Conservation (phyloP, 2,329 filamentous ascomycete species). For the Trichocomaceae sp. region DNA sequence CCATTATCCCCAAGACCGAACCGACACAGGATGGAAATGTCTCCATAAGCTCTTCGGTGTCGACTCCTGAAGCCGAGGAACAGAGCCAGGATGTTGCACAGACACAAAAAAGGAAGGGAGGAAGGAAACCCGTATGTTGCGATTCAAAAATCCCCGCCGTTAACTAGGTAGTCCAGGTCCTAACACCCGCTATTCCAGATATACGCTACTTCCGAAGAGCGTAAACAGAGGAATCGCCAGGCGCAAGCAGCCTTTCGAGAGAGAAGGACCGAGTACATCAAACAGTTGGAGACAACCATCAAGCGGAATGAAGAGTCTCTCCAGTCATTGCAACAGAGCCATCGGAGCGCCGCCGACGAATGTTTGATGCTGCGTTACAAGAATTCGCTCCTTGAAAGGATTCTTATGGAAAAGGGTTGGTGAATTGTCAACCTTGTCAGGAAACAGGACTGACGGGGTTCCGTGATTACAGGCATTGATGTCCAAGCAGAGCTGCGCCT, state of each 20-base stretch:
- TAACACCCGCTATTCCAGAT: slow-evolving; percentile 54
- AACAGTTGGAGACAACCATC: slow-evolving; percentile 95
- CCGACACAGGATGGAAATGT: slow-evolving; percentile 36
- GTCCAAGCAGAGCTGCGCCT: slow-evolving; percentile 91
- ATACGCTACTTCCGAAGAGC: slow-evolving; percentile 96
- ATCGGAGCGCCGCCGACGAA: slow-evolving; percentile 90
- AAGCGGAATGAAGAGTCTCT: slow-evolving; percentile 93
- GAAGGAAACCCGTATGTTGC: slow-evolving; percentile 80
- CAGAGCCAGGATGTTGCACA: slow-evolving; percentile 40
- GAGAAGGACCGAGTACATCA: slow-evolving; percentile 96
- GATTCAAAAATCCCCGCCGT: not conserved
- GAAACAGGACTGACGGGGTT: not conserved
- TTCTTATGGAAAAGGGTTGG: slow-evolving; percentile 87
- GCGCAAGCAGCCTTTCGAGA: slow-evolving; percentile 96
- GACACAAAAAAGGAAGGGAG: slow-evolving; percentile 87
- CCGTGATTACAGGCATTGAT: slow-evolving; percentile 71
- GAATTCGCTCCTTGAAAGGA: slow-evolving; percentile 91
- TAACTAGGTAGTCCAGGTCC: not conserved
- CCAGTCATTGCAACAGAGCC: slow-evolving; percentile 85
- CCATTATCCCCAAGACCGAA: slow-evolving; percentile 38
- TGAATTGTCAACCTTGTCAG: not conserved
- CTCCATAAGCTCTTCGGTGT: slow-evolving; percentile 40
- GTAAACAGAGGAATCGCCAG: slow-evolving; percentile 94
- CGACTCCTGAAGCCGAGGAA: slow-evolving; percentile 41
- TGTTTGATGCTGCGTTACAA: slow-evolving; percentile 98